Evolutionary conservation across 148 eudicot species (phyloP).

Genomic region (Vaccinium macrocarpon): DNA sequence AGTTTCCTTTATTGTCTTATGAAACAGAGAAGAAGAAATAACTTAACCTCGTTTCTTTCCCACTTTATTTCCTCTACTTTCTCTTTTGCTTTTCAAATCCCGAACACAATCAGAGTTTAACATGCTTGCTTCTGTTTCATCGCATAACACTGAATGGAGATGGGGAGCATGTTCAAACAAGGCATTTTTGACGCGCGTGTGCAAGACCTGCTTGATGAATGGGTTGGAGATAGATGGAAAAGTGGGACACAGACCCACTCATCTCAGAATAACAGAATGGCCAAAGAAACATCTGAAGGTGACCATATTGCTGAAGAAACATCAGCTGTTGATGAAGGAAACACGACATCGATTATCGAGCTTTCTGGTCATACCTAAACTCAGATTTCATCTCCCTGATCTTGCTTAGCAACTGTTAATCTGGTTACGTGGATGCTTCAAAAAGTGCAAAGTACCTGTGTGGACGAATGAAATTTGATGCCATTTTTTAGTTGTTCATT

Average conservation of each 20-base stretch:
- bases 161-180: constrained; percentile 60
- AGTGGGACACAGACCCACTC: constrained; percentile 12
- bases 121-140: background rate
- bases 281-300: constrained; percentile 13
- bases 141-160: constrained; percentile 29
- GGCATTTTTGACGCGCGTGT: constrained; percentile 23
- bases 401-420: background rate
- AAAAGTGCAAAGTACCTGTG: background rate
- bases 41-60: too few species aligned
- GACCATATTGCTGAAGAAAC: constrained; percentile 10
- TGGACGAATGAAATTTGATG: background rate
- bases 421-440: background rate
- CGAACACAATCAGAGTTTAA: background rate
- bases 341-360: constrained; percentile 20
- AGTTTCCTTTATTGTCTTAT: background rate
- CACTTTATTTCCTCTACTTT: background rate
- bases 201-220: background rate
- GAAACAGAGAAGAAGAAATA: background rate
- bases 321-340: constrained; percentile 17
- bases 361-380: background rate
- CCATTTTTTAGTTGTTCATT: background rate
- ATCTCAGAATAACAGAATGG: background rate
- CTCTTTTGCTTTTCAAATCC: background rate
- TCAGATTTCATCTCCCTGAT: constrained; percentile 5
- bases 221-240: constrained; percentile 32